Conservation (phyloP, 1,139 yeast genomes). For the Pneumocystis jirovecii region DNA sequence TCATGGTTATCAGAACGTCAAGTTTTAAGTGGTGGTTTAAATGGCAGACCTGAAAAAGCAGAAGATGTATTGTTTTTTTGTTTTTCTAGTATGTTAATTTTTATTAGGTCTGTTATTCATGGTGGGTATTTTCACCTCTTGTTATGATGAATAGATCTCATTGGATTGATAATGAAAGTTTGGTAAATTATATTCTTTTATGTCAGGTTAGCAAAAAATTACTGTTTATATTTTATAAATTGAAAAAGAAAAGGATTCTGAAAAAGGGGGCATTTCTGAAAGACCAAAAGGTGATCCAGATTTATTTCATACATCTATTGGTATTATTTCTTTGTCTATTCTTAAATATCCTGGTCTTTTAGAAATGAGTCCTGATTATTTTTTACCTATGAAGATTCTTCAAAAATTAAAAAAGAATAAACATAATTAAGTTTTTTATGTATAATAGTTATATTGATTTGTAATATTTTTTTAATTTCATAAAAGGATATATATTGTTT, state of each 20-base stretch:
- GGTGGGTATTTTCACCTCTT: slow-evolving; percentile 89
- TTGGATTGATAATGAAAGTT: slow-evolving; percentile 56
- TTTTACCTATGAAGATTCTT: slow-evolving; percentile 41
- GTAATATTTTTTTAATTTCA: neutral
- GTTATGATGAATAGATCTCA: slow-evolving; percentile 49
- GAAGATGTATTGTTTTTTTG: slow-evolving; percentile 50
- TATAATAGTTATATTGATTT: neutral
- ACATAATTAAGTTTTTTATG: neutral
- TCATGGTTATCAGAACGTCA: slow-evolving; percentile 92
- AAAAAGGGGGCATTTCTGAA: slow-evolving; percentile 81
- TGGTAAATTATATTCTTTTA: slow-evolving; percentile 49
- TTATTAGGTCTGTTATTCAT: slow-evolving; percentile 50
- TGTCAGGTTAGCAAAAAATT: slow-evolving; percentile 40
- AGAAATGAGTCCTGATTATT: slow-evolving; percentile 68
- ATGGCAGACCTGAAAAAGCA: slow-evolving; percentile 89
- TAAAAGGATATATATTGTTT: neutral
- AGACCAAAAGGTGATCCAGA: slow-evolving; percentile 83
- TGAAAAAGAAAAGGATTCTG: slow-evolving; percentile 31
- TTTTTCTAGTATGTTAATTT: neutral
- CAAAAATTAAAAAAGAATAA: neutral
- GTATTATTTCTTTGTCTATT: slow-evolving; percentile 70
- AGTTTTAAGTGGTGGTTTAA: slow-evolving; percentile 77
- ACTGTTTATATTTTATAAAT: neutral
- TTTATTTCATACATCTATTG: slow-evolving; percentile 83
- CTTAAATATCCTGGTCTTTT: slow-evolving; percentile 44